Conservation (phyloP, 495 filamentous ascomycete species). For the Aspergillus wentii region DNA sequence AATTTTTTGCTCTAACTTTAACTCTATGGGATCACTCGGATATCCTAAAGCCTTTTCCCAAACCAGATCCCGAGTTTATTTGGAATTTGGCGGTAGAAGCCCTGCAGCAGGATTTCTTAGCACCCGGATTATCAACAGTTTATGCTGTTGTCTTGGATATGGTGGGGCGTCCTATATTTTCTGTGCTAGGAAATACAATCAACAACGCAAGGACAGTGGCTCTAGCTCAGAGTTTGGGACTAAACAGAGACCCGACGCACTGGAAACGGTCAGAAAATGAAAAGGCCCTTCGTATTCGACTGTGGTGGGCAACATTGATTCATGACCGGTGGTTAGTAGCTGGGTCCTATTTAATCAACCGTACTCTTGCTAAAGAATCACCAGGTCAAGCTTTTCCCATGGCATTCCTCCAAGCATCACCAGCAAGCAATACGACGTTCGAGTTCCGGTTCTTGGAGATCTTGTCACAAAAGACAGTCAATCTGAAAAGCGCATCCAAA, state of each 20-base stretch:
- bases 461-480: conserved; percentile 3
- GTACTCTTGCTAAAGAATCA: not conserved
- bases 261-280: conserved; percentile 22
- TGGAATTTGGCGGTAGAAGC: conserved; percentile 31
- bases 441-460: conserved; percentile 15
- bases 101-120: conserved; percentile 24
- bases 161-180: conserved; percentile 21
- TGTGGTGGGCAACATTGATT: conserved; percentile 32
- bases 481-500: conserved; percentile 7
- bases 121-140: conserved; percentile 23
- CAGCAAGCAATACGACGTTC: conserved; percentile 28
- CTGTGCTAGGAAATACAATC: conserved; percentile 23
- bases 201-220: conserved; percentile 21
- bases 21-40: conserved; percentile 21
- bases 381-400: conserved; percentile 30
- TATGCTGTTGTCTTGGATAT: conserved; percentile 23
- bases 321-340: conserved; percentile 27
- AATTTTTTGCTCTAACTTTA: conserved; percentile 25
- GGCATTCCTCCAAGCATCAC: conserved; percentile 24
- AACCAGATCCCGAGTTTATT: conserved; percentile 22
- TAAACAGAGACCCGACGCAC: conserved; percentile 23
- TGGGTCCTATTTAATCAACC: not conserved
- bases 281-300: conserved; percentile 19
- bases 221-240: conserved; percentile 23
- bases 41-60: conserved; percentile 7